Base-by-base conservation (phyloP, 139 green algal genomes). In the Mychonastes homosphaera region DNA sequence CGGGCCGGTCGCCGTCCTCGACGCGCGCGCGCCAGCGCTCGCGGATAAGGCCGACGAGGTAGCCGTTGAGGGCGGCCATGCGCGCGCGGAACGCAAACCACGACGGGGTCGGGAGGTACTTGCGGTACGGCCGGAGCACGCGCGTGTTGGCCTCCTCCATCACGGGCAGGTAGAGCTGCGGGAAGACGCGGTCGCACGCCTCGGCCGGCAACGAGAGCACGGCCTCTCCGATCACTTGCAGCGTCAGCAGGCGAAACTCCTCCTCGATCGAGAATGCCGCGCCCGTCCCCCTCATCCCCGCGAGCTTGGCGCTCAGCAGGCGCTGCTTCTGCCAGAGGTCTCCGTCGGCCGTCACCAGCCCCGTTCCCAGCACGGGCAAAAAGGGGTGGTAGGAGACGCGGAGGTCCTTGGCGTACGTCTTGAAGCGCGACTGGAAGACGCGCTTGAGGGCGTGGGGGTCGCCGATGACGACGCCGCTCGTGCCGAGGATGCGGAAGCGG, bases 101-200 rank as follows among this genome's bases (percentile, higher is more conserved):
- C 28, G 64, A 64, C 1, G 64, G 72, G 13, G 67, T 83, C 34
- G 82, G 87, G 26, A 94, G 58, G 51, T 85, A 88, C 60, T 78
- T 70, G 40, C 89, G 79, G 81, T 90, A 94, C 0, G 86, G 84
- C 9, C 68, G 76, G 67, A 97, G 70, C 60, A 86, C 78, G 10
- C 90, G 79, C 50, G 47, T 29, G 70, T 97, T 93, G 70, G 66
- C 78, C 74, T 97, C 90, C 56, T 89, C 83, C 90, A 97, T 97
- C 3, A 95, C 82, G 10, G 90, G 89, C 34, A 97, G 73, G 66
- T 96, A 97, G 53, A 95, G 73, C 58, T 82, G 51, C 2, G 90
- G 88, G 58, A 97, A 95, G 9, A 97, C 84, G 53, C 73, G 41
- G 56, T 97, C 88, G 70, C 83, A 94, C 66, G 96, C 87, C 29